A percentile compares a stretch with the other conserved stretches of the same genome.
Evolutionary conservation across 371 early-diverging fungal species (phyloP).

Genomic region (Amoeboaphelidium protococcarum): DNA sequence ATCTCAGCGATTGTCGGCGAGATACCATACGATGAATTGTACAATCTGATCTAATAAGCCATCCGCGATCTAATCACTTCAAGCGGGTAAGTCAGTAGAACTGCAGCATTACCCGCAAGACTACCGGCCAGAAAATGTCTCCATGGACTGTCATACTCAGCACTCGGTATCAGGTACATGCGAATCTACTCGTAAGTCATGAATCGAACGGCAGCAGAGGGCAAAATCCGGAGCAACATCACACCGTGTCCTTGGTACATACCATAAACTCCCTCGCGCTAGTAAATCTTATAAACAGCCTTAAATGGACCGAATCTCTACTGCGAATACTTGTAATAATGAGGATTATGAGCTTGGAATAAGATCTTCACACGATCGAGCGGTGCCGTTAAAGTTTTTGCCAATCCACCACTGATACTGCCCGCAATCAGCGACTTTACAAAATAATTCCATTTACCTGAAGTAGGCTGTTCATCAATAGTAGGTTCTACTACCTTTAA

Average conservation of each 20-base stretch:
- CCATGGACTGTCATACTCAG: constrained; percentile 24
- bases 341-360: constrained; percentile 73
- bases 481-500: no score
- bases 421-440: constrained; percentile 28
- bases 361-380: constrained; percentile 91
- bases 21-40: no score
- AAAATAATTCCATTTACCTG: no score
- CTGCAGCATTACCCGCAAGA: constrained; percentile 59
- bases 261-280: constrained; percentile 37
- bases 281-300: constrained; percentile 44
- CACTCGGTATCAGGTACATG: constrained; percentile 36
- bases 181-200: constrained; percentile 57
- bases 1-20: no score
- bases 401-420: constrained; percentile 37
- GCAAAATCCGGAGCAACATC: constrained; percentile 73
- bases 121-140: constrained; percentile 44
- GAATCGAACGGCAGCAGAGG: constrained; percentile 86
- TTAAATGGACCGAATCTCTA: constrained; percentile 39
- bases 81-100: constrained; percentile 71
- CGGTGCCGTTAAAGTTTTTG: constrained; percentile 84
- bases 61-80: constrained; percentile 77
- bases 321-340: constrained; percentile 58
- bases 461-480: no score
- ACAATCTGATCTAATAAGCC: constrained; percentile 63
- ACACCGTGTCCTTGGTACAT: constrained; percentile 85